These are phyloP conservation scores for Fusarium cicatricum DNA, from an alignment of 2,329 filamentous ascomycete species.

Conservation along the genomic window DNA sequence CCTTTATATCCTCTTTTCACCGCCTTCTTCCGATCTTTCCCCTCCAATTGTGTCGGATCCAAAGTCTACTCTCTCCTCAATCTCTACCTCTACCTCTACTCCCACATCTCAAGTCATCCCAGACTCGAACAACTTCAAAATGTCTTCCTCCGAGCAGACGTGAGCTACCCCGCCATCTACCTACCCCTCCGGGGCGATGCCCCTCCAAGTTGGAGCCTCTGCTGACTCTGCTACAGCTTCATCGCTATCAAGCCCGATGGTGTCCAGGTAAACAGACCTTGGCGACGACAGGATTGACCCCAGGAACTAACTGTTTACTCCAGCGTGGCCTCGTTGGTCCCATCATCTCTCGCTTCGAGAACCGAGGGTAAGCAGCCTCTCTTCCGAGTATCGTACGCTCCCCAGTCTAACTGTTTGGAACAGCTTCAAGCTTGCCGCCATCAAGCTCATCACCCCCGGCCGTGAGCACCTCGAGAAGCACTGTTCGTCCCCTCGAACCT, in stretches of 20 bases:
- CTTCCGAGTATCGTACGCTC: conserved; percentile 19
- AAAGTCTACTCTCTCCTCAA: conserved; percentile 31
- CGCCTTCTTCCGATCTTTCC: conserved; percentile 41
- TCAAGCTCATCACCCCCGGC: conserved; percentile 91
- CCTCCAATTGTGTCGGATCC: conserved; percentile 42
- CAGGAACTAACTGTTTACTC: conserved; percentile 22
- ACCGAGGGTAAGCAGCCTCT: conserved; percentile 73
- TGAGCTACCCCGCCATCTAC: conserved; percentile 60
- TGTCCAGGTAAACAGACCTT: conserved; percentile 78
- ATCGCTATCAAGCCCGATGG: conserved; percentile 99
- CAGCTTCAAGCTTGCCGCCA: conserved; percentile 97
- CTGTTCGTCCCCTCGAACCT: conserved; percentile 62
- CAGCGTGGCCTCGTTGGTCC: conserved; percentile 97
- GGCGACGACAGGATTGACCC: background rate
- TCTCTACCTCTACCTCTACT: conserved; percentile 34
- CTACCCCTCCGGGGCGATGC: conserved; percentile 16
- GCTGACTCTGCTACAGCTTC: conserved; percentile 72
- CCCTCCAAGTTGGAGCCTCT: conserved; percentile 30
- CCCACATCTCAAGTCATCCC: conserved; percentile 42
- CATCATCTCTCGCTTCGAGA: conserved; percentile 99
- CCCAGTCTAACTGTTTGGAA: conserved; percentile 22
- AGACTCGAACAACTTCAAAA: conserved; percentile 55
- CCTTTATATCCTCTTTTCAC: conserved; percentile 49
- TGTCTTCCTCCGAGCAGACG: conserved; percentile 86
- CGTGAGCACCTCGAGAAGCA: conserved; percentile 98